These are phyloP conservation scores for Alloteropsis semialata DNA, from an alignment of 176 grass and related monocot species.

Conservation along the genomic window DNA sequence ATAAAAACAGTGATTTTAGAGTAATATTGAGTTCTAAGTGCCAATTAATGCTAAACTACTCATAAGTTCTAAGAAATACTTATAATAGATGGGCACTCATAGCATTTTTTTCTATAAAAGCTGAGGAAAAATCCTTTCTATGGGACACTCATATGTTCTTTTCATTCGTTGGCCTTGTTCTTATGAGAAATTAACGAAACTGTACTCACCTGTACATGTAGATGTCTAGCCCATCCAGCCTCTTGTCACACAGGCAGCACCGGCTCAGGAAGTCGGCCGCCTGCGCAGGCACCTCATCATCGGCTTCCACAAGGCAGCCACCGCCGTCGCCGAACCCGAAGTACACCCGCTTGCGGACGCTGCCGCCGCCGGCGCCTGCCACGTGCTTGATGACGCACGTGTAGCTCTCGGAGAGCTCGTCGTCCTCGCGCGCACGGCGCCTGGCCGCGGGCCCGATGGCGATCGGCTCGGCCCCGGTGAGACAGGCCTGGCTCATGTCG, in stretches of 20 bases:
- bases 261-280: constrained; percentile 43
- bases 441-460: constrained; percentile 25
- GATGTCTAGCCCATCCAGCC: constrained; percentile 61
- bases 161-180: not conserved
- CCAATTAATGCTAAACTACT: not conserved
- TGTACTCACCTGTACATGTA: constrained; percentile 59
- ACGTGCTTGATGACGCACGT: constrained; percentile 61
- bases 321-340: constrained; percentile 23
- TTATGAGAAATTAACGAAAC: not conserved
- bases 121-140: no score
- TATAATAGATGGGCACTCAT: not conserved
- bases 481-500: constrained; percentile 31
- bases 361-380: constrained; percentile 18
- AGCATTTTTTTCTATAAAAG: no score
- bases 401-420: constrained; percentile 63
- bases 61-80: not conserved
- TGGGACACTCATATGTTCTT: no score
- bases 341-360: constrained; percentile 55
- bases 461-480: constrained; percentile 42
- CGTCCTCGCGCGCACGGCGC: constrained; percentile 26
- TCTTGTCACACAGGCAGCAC: constrained; percentile 53
- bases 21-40: not conserved
- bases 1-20: not conserved
- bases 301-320: constrained; percentile 15
- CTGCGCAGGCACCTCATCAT: constrained; percentile 26